These are phyloP conservation scores for Gastrolobium bilobum DNA, from an alignment of 306 rosid species.

Conservation along the genomic window DNA sequence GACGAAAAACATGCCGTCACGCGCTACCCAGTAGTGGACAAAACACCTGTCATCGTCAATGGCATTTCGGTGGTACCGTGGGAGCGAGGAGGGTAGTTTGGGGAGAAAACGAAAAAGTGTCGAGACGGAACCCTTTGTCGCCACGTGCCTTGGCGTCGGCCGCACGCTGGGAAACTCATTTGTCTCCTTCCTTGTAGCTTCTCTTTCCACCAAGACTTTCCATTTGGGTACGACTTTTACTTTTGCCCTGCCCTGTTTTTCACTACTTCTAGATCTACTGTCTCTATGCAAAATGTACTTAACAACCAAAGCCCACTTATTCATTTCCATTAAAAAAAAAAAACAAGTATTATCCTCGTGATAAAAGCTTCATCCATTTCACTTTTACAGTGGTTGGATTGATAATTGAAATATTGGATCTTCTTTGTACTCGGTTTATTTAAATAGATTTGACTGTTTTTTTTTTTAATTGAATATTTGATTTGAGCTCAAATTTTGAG, in stretches of 20 bases:
- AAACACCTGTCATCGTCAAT: conserved; percentile 61
- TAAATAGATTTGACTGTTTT: neutral
- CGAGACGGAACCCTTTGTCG: conserved; percentile 76
- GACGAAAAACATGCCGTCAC: conserved; percentile 84
- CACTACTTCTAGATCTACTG: conserved; percentile 39
- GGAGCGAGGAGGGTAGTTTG: conserved; percentile 32
- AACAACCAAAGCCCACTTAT: neutral
- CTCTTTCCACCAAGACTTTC: conserved; percentile 31
- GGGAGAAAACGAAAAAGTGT: conserved; percentile 43
- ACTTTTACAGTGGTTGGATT: neutral
- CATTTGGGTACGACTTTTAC: conserved; percentile 18
- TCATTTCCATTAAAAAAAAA: too few species aligned
- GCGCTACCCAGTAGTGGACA: conserved; percentile 67
- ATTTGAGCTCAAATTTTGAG: too few species aligned
- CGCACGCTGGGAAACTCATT: conserved; percentile 71
- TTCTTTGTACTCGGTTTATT: neutral
- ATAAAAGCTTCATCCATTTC: too few species aligned
- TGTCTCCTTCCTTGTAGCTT: conserved; percentile 27
- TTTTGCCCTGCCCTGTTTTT: conserved; percentile 12
- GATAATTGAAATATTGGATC: neutral
- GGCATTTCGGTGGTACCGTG: conserved; percentile 41
- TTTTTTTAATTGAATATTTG: too few species aligned
- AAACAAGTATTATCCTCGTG: too few species aligned
- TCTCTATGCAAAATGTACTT: neutral
- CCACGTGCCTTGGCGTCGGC: conserved; percentile 86